phyloP scores from a whole-genome alignment of 2,329 filamentous ascomycete genomes.

The Pseudocercospora musae region DNA sequence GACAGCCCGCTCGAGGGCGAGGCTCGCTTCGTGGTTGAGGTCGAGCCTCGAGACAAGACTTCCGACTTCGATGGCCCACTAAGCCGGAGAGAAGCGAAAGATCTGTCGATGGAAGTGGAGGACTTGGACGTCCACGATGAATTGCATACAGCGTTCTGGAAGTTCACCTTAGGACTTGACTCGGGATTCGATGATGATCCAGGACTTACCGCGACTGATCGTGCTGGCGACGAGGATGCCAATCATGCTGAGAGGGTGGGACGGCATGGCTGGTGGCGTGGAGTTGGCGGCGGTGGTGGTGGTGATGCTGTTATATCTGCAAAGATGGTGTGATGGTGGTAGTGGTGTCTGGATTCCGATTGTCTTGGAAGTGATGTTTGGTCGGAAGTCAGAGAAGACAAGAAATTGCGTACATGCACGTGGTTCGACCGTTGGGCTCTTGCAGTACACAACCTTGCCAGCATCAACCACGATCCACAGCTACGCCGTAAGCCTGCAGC shows the following conservation, averaged over 20 bases:
- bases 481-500: too few relatives aligned
- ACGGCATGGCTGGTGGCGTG: too few relatives aligned
- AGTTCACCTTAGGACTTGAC: not conserved
- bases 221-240: not conserved
- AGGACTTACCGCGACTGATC: not conserved
- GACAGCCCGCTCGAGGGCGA: not conserved
- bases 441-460: not conserved
- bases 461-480: not conserved
- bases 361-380: too few relatives aligned
- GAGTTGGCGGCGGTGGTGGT: too few relatives aligned
- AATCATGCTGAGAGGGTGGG: not conserved
- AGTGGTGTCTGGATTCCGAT: too few relatives aligned
- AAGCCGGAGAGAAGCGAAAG: not conserved
- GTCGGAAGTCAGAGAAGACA: not conserved
- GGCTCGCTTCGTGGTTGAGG: not conserved
- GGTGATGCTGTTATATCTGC: too few relatives aligned
- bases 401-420: not conserved
- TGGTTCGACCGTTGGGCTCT: not conserved
- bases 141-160: not conserved
- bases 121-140: not conserved
- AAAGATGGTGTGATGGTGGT: too few relatives aligned
- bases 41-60: not conserved
- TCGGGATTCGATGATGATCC: not conserved
- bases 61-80: not conserved
- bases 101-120: not conserved